Percentiles rank a stretch among this genome's conserved stretches.
Conservation (phyloP, 345 rosid genomes). For the Dipteronia sinensis region DNA sequence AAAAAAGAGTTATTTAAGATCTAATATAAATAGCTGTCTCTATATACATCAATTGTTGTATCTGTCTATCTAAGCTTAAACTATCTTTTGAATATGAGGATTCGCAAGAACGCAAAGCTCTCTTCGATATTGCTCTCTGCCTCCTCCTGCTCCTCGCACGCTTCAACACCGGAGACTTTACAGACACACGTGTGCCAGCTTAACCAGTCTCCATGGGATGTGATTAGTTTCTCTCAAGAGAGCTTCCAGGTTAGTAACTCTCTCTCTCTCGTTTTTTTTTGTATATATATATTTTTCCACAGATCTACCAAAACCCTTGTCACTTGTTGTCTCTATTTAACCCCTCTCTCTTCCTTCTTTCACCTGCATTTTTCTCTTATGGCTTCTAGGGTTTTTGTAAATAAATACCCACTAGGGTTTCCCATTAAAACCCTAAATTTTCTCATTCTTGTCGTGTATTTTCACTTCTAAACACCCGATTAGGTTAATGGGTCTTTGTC, state of each 20-base stretch:
- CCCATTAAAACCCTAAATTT: constrained; percentile 59
- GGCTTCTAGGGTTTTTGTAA: constrained; percentile 42
- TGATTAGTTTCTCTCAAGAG: constrained; percentile 48
- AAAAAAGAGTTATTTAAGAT: constrained; percentile 6
- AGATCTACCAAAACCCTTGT: constrained; percentile 41
- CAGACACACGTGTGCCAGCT: constrained; percentile 75
- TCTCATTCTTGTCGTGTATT: constrained; percentile 35
- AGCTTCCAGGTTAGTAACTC: constrained; percentile 37
- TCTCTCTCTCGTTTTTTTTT: constrained; percentile 16
- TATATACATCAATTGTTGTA: neutral
- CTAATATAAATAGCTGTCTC: constrained; percentile 21
- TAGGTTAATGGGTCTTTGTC: constrained; percentile 58
- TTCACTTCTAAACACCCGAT: constrained; percentile 36
- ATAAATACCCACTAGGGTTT: constrained; percentile 38
- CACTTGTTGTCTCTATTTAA: constrained; percentile 23
- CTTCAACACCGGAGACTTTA: constrained; percentile 41
- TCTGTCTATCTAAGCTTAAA: constrained; percentile 7
- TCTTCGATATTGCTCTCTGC: constrained; percentile 36
- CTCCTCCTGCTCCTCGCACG: constrained; percentile 35
- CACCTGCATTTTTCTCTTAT: constrained; percentile 32
- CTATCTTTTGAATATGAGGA: constrained; percentile 56
- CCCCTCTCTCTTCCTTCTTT: neutral
- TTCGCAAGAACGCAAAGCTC: constrained; percentile 81
- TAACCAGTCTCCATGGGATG: constrained; percentile 99
- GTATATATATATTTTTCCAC: constrained; percentile 17